Evolutionary conservation across 345 rosid genomes (phyloP).

Genomic region (Salix exigua): DNA sequence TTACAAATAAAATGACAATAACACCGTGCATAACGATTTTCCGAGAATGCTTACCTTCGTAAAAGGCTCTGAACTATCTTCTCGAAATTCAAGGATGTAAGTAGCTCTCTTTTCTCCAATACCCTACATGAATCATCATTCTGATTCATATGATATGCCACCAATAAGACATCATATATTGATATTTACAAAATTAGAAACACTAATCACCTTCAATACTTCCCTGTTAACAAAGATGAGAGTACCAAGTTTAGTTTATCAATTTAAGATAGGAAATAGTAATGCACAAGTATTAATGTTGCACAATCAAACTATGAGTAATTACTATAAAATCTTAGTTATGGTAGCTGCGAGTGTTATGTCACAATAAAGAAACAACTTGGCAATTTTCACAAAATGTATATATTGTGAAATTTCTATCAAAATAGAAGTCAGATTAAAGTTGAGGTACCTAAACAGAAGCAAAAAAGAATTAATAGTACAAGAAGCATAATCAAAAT

Average conservation of each 20-base stretch:
- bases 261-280: neutral
- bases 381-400: too few species aligned
- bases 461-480: too few species aligned
- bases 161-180: neutral
- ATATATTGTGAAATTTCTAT: too few species aligned
- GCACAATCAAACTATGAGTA: too few species aligned
- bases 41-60: conserved; percentile 41
- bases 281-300: neutral
- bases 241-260: neutral
- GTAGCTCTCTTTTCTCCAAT: conserved; percentile 80
- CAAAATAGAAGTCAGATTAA: too few species aligned
- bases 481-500: too few species aligned
- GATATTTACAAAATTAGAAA: too few species aligned
- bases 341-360: too few species aligned
- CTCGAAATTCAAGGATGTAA: conserved; percentile 57
- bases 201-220: conserved; percentile 63
- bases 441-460: too few species aligned
- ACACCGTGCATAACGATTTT: too few species aligned
- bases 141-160: neutral
- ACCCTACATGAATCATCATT: conserved; percentile 41
- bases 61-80: conserved; percentile 60
- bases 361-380: too few species aligned
- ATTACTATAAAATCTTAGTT: too few species aligned
- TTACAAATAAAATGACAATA: neutral
- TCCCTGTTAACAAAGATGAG: conserved; percentile 14